phyloP scores from a whole-genome alignment of 1,284 basidiomycete species.

The Meripilus lineatus region DNA sequence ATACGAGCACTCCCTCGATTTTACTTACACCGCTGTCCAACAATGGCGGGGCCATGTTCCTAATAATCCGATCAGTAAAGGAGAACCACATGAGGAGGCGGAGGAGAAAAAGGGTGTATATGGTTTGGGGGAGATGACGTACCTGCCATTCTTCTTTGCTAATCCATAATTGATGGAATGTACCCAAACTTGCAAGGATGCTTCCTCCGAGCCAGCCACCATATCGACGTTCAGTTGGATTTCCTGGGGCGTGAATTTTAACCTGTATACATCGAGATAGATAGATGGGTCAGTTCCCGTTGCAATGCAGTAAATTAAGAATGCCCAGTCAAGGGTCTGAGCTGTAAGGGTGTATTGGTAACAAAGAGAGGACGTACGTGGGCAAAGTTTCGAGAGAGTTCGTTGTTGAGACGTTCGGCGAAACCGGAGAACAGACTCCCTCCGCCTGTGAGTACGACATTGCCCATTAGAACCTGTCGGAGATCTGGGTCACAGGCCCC shows the following conservation, averaged over 20 bases:
- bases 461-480: slow-evolving; percentile 84
- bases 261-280: slow-evolving; percentile 33
- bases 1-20: too few relatives aligned
- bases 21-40: slow-evolving; percentile 77
- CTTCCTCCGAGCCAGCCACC: slow-evolving; percentile 93
- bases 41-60: slow-evolving; percentile 76
- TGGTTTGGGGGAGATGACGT: slow-evolving; percentile 25
- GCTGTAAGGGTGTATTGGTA: not conserved
- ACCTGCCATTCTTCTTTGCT: slow-evolving; percentile 90
- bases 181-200: slow-evolving; percentile 88
- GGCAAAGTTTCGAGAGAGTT: slow-evolving; percentile 74
- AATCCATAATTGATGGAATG: slow-evolving; percentile 96
- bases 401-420: slow-evolving; percentile 78
- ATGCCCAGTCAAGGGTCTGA: too few relatives aligned
- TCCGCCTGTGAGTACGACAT: slow-evolving; percentile 94
- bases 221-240: slow-evolving; percentile 83
- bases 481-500: slow-evolving; percentile 89
- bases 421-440: slow-evolving; percentile 86
- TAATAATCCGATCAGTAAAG: slow-evolving; percentile 22
- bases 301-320: too few relatives aligned
- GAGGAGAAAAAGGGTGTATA: not conserved
- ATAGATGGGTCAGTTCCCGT: slow-evolving; percentile 9
- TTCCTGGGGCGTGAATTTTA: slow-evolving; percentile 89
- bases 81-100: too few relatives aligned
- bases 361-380: slow-evolving; percentile 54